Evolutionary conservation across 2,329 filamentous ascomycete species (phyloP), one percentile per base, ranked within the genome.

Genomic region (Nigrospora sphaerica): DNA sequence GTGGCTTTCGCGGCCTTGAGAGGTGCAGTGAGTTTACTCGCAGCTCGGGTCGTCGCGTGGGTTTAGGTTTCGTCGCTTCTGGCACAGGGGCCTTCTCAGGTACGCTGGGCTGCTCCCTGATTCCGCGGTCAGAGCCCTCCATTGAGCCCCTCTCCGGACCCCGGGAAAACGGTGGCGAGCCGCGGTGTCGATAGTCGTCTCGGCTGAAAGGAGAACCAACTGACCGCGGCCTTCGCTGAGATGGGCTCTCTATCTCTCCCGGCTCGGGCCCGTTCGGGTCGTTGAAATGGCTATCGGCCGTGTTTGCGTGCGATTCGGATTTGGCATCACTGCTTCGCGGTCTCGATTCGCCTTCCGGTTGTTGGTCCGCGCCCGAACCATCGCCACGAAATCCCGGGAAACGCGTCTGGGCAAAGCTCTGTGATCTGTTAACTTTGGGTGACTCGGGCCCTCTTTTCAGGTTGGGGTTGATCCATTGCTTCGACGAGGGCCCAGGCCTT

Each of bases 401-500:
- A 3, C 62, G 60, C 41, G 62, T 70, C 36, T 68, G 66, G 13
- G 66, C 65, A 53, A 78, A 73, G 46, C 69, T 75, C 49, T 74
- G 73, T 1, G 74, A 72, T 46, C 75, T 66, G 53, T 68, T 71
- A 31, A 70, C 57, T 50, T 75, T 77, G 3, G 77, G 76, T 2
- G 75, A 78, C 16, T 77, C 74, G 2, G 75, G 71, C 0, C 64
- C 61, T 48, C 59, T 54, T 38, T 75, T 78, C 5, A 75, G 54
- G 28, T 69, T 72, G 4, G 76, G 74, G 43, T 79, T 79, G 47
- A 78, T 75, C 78, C 78, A 81, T 59, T 80, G 77, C 54, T 78
- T 80, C 57, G 76, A 80, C 0, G 75, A 76, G 14, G 74, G 70
- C 7, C 75, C 71, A 17, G 62, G 49, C 54, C 68, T 7, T 10